These are phyloP conservation scores for Pyrus communis DNA, from an alignment of 306 rosid genomes.

Conservation along the genomic window DNA sequence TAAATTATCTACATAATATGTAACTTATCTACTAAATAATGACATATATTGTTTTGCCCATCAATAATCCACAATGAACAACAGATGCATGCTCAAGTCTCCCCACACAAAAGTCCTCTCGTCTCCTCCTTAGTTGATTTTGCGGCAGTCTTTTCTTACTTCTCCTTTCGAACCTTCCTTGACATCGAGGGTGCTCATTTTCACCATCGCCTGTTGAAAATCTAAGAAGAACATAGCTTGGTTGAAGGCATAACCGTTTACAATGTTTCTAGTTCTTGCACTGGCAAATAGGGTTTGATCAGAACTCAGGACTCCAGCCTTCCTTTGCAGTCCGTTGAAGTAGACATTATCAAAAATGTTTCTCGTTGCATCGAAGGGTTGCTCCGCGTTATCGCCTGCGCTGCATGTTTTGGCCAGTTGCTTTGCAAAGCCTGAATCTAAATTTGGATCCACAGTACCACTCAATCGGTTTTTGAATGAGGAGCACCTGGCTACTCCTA, in stretches of 20 bases:
- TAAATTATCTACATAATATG: not conserved
- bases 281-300: slow-evolving; percentile 50
- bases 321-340: slow-evolving; percentile 38
- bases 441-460: slow-evolving; percentile 18
- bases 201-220: slow-evolving; percentile 69
- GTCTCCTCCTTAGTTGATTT: slow-evolving; percentile 29
- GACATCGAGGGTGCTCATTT: slow-evolving; percentile 63
- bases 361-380: slow-evolving; percentile 50
- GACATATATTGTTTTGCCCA: not conserved
- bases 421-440: slow-evolving; percentile 50
- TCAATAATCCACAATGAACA: not conserved
- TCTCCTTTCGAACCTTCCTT: slow-evolving; percentile 51
- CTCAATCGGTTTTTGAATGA: slow-evolving; percentile 52
- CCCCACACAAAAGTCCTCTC: not conserved
- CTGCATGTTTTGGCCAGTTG: slow-evolving; percentile 50
- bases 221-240: slow-evolving; percentile 64
- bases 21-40: not conserved
- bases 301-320: slow-evolving; percentile 49
- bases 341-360: slow-evolving; percentile 58
- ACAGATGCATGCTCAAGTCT: not conserved
- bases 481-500: slow-evolving; percentile 76
- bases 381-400: slow-evolving; percentile 50
- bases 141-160: slow-evolving; percentile 51
- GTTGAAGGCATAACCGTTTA: slow-evolving; percentile 52
- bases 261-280: slow-evolving; percentile 43